Percentiles rank a stretch among this genome's conserved stretches.
These are phyloP conservation scores for Yarrowia sp. DNA, from an alignment of 805 yeast species.

Conservation along the genomic window DNA sequence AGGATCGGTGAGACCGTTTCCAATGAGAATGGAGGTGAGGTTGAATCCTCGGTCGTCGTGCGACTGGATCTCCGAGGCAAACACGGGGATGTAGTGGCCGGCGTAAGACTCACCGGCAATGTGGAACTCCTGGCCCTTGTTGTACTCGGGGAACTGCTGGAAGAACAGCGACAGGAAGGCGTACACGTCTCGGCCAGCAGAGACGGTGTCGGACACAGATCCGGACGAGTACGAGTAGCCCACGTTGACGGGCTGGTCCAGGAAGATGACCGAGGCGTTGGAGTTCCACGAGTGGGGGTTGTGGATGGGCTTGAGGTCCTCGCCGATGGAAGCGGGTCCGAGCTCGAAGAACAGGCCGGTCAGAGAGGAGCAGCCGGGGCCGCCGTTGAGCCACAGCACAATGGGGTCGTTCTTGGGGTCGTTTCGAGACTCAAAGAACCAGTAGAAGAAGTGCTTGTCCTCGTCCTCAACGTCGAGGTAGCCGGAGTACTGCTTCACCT, in stretches of 20 bases:
- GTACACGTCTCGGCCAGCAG: constrained; percentile 90
- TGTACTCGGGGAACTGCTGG: constrained; percentile 82
- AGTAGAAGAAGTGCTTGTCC: constrained; percentile 92
- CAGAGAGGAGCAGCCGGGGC: constrained; percentile 95
- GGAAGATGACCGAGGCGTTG: constrained; percentile 89
- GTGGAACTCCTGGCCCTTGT: constrained; percentile 75
- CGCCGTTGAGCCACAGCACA: constrained; percentile 92
- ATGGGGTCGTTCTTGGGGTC: constrained; percentile 87
- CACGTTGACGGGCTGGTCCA: constrained; percentile 95
- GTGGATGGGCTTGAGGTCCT: constrained; percentile 69
- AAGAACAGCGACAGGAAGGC: constrained; percentile 87
- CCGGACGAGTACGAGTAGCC: constrained; percentile 88
- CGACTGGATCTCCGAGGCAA: constrained; percentile 61
- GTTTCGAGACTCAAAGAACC: constrained; percentile 86
- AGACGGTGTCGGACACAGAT: constrained; percentile 71
- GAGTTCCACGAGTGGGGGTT: constrained; percentile 93
- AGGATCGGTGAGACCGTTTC: constrained; percentile 93
- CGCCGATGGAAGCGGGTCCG: constrained; percentile 85
- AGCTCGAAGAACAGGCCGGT: constrained; percentile 92
- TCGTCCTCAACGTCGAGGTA: constrained; percentile 78
- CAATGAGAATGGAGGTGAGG: constrained; percentile 82
- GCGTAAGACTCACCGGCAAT: constrained; percentile 96
- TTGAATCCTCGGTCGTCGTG: constrained; percentile 71
- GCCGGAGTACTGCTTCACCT: constrained; percentile 79
- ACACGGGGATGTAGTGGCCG: constrained; percentile 94